These are phyloP conservation scores for Aspergillus sp. DNA, from an alignment of 2,329 filamentous ascomycete species.

Conservation along the genomic window DNA sequence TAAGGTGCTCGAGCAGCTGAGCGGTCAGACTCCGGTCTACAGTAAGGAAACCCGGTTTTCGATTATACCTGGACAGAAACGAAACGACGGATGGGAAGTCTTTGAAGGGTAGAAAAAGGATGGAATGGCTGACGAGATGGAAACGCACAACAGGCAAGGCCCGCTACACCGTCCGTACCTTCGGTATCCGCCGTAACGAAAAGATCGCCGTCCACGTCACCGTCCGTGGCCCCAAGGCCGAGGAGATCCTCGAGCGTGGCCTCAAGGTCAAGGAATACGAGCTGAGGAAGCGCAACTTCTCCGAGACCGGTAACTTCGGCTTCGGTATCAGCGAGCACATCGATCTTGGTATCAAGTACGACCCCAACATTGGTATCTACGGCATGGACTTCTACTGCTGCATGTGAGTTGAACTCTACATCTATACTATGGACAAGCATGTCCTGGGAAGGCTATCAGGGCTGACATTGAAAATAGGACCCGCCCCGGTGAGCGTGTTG, in stretches of 20 bases:
- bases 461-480: slow-evolving; percentile 57
- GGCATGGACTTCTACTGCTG: slow-evolving; percentile 99
- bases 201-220: slow-evolving; percentile 99
- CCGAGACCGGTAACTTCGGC: slow-evolving; percentile 98
- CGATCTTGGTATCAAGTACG: slow-evolving; percentile 99
- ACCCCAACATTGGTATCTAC: slow-evolving; percentile 97
- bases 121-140: slow-evolving; percentile 19
- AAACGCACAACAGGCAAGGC: slow-evolving; percentile 74
- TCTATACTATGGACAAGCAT: not conserved
- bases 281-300: slow-evolving; percentile 99
- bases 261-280: slow-evolving; percentile 99
- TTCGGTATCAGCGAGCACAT: slow-evolving; percentile 99
- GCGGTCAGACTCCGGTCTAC: slow-evolving; percentile 99
- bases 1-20: slow-evolving; percentile 99
- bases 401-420: slow-evolving; percentile 65
- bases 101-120: not conserved
- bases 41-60: slow-evolving; percentile 59
- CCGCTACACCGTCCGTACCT: slow-evolving; percentile 99
- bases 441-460: not conserved
- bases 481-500: slow-evolving; percentile 96
- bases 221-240: slow-evolving; percentile 97
- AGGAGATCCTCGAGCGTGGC: slow-evolving; percentile 99
- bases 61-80: slow-evolving; percentile 4
- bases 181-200: slow-evolving; percentile 99
- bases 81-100: not conserved